Conservation (phyloP, 495 filamentous ascomycete species). For the Pseudoneurospora amorphoporcata region DNA sequence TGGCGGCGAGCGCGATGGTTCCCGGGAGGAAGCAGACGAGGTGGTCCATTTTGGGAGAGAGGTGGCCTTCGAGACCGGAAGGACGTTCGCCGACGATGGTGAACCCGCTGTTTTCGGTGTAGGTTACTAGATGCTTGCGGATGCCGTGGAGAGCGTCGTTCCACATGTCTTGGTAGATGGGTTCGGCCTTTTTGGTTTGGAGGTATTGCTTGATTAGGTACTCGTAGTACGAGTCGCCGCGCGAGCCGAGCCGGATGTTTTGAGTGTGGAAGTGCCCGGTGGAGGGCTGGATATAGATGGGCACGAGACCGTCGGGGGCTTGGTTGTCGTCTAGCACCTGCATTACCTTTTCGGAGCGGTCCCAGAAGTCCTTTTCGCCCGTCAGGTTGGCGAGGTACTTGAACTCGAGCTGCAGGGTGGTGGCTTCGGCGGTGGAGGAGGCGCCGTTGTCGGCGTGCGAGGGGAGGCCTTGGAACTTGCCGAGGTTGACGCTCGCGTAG, state of each 20-base stretch:
- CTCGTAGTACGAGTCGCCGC: conserved; percentile 96
- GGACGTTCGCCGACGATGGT: conserved; percentile 84
- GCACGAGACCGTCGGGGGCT: conserved; percentile 71
- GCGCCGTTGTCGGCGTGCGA: conserved; percentile 84
- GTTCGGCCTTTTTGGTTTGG: conserved; percentile 79
- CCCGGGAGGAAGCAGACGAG: conserved; percentile 96
- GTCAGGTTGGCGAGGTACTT: conserved; percentile 95
- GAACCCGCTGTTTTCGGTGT: conserved; percentile 67
- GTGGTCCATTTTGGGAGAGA: conserved; percentile 95
- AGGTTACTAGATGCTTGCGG: conserved; percentile 83
- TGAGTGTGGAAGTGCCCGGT: conserved; percentile 66
- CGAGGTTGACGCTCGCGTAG: conserved; percentile 82
- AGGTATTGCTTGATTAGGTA: conserved; percentile 96
- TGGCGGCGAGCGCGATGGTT: conserved; percentile 83
- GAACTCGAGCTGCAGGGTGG: conserved; percentile 88
- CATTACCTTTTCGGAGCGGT: conserved; percentile 82
- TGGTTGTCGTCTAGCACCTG: conserved; percentile 74
- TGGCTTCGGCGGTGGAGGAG: conserved; percentile 87
- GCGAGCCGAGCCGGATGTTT: conserved; percentile 84
- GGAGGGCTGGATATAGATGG: conserved; percentile 80
- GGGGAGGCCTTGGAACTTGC: conserved; percentile 56
- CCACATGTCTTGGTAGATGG: conserved; percentile 87
- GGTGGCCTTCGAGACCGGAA: conserved; percentile 48
- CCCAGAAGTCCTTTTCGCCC: conserved; percentile 86
- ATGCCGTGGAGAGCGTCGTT: conserved; percentile 75